Percentiles rank a stretch among this genome's conserved stretches.
Conservation (phyloP, 2,329 filamentous ascomycete genomes). For the Botryotinia calthae region DNA sequence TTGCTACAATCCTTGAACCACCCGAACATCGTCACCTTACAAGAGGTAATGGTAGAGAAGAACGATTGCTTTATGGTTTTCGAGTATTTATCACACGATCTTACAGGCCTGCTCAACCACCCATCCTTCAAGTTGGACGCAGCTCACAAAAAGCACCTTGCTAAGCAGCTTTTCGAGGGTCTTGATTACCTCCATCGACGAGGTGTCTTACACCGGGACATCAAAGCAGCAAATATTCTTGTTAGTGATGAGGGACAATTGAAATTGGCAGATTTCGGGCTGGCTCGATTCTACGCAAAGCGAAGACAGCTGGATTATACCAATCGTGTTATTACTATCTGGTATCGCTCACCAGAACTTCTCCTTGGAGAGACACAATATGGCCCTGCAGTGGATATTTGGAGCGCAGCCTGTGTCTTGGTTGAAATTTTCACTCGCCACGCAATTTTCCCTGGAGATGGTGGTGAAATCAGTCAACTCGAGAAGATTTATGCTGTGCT, state of each 20-base stretch:
- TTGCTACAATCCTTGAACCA: slow-evolving; percentile 84
- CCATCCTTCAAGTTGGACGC: slow-evolving; percentile 82
- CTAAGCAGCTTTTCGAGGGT: slow-evolving; percentile 88
- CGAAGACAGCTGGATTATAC: slow-evolving; percentile 91
- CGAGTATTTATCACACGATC: slow-evolving; percentile 93
- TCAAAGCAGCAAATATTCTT: slow-evolving; percentile 96
- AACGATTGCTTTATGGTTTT: slow-evolving; percentile 99
- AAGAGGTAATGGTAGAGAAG: slow-evolving; percentile 96
- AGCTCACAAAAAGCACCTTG: slow-evolving; percentile 88
- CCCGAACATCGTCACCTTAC: slow-evolving; percentile 75
- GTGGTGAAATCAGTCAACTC: slow-evolving; percentile 91
- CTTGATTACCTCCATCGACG: slow-evolving; percentile 89
- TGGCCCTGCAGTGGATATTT: slow-evolving; percentile 86
- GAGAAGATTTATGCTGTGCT: slow-evolving; percentile 95
- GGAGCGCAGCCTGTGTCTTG: slow-evolving; percentile 95
- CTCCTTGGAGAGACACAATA: slow-evolving; percentile 88
- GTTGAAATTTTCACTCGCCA: slow-evolving; percentile 93
- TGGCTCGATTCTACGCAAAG: slow-evolving; percentile 95
- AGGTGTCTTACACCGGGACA: slow-evolving; percentile 94
- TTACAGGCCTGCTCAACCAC: slow-evolving; percentile 93
- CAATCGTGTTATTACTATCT: slow-evolving; percentile 97
- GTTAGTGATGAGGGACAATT: slow-evolving; percentile 85
- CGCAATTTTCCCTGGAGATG: slow-evolving; percentile 93
- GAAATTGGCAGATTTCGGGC: slow-evolving; percentile 93
- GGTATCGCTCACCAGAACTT: slow-evolving; percentile 92